phyloP scores from a whole-genome alignment of 441 rosid genomes.

The Populus hybrid region DNA sequence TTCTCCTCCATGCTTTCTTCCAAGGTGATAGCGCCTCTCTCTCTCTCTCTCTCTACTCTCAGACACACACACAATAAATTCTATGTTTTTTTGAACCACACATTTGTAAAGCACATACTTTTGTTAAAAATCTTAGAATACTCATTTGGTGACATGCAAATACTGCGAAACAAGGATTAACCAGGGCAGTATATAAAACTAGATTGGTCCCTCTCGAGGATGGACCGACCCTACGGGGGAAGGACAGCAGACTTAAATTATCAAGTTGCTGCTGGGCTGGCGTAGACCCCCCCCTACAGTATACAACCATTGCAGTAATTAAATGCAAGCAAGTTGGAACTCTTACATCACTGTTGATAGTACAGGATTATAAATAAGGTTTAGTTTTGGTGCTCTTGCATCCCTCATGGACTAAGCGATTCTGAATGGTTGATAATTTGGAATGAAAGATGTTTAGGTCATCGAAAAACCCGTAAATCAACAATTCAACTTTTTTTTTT shows the following conservation, averaged over 20 bases:
- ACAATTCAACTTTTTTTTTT: too few relatives aligned
- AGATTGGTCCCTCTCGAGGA: not conserved
- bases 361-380: not conserved
- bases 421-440: not conserved
- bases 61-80: too few relatives aligned
- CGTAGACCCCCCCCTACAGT: not conserved
- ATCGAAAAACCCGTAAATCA: too few relatives aligned
- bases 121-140: not conserved
- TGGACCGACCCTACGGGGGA: not conserved
- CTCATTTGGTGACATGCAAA: not conserved
- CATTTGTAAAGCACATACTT: too few relatives aligned
- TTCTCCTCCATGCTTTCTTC: too few relatives aligned
- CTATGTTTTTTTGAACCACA: too few relatives aligned
- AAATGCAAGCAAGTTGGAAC: not conserved
- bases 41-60: too few relatives aligned
- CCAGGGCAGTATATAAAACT: too few relatives aligned
- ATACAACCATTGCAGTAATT: not conserved
- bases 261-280: not conserved
- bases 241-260: not conserved
- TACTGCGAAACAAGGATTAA: not conserved
- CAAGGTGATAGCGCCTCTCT: too few relatives aligned
- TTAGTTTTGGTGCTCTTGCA: not conserved
- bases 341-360: not conserved
- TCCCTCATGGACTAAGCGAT: not conserved
- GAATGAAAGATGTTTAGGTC: not conserved